Base-by-base conservation (phyloP, 345 rosid genomes). In the Dipteronia sinensis region DNA sequence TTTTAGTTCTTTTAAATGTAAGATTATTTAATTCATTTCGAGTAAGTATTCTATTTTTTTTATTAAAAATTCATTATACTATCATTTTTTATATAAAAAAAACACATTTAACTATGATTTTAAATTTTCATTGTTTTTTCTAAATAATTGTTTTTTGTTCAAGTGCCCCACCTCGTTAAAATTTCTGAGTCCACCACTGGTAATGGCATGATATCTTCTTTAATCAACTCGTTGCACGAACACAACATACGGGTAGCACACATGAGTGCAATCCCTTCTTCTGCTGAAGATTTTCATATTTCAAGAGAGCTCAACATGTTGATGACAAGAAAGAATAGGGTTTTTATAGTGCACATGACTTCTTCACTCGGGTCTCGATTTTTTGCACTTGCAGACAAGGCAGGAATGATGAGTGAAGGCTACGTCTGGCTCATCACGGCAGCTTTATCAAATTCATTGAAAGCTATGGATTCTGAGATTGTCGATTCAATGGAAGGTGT, bases 371-470 rank as follows among this genome's bases (percentile, higher is more conserved):
- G 83, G 1, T 46, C 83, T 53, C 69, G 87, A 1, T 1, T 90
- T 44, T 86, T 92, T n/a, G 25, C 78, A 3, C 81, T 68, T 77
- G 92, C 88, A 1, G 71, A 64, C 44, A 83, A 86, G 78, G 67
- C 62, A 0, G 91, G 92, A 38, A 92, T 92, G 93, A 87, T 92
- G 92, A 63, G 76, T 1, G 69, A 80, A 31, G 94, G 94, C 3
- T 90, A 87, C 55, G 90, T 80, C 13, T 92, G 97, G 95, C 76
- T 92, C 64, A 10, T 78, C 46, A 79, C 89, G 29, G 42, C 77
- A 2, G 71, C 64, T 16, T 70, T 82, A 40, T 71, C 82, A 34
- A 69, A 75, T 34, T 53, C 67, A 65, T 7, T 86, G 25, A 76
- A 74, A 10, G 27, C 31, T 11, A 44, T 44, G 16, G 31, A 58